Conservation (phyloP, 176 grass and related monocot genomes). For the Musa schizocarpa region DNA sequence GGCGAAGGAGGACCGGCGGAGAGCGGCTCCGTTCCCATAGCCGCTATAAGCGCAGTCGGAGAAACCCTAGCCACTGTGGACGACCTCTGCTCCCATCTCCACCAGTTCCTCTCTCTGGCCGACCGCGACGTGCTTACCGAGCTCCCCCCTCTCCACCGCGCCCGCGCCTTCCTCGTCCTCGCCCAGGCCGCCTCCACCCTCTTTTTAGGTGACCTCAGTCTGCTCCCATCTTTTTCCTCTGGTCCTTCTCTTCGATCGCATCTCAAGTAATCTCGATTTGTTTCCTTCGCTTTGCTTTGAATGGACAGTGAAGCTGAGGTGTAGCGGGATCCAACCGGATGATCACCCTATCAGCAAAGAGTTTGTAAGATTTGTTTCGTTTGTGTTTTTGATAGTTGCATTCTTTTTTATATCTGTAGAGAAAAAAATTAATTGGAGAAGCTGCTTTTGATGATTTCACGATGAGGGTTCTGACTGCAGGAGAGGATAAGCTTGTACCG, state of each 20-base stretch:
- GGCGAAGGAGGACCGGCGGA: slow-evolving; percentile 21
- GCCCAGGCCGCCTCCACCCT: slow-evolving; percentile 58
- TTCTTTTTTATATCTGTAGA: slow-evolving; percentile 4
- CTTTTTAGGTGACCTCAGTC: slow-evolving; percentile 23
- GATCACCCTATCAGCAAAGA: slow-evolving; percentile 83
- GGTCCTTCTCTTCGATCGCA: neutral
- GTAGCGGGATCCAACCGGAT: slow-evolving; percentile 64
- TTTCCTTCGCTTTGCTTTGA: neutral
- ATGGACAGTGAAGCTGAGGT: slow-evolving; percentile 55
- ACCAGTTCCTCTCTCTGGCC: slow-evolving; percentile 40
- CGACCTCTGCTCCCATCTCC: slow-evolving; percentile 46
- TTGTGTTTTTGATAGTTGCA: neutral
- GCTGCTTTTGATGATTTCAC: neutral
- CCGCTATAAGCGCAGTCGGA: slow-evolving; percentile 24
- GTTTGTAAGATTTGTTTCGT: slow-evolving; percentile 37
- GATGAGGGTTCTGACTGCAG: slow-evolving; percentile 30
- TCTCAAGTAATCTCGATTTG: neutral
- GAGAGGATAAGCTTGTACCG: slow-evolving; percentile 77
- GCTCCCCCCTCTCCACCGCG: slow-evolving; percentile 50
- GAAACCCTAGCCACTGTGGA: slow-evolving; percentile 49
- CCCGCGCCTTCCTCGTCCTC: slow-evolving; percentile 56
- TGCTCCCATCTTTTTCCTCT: neutral
- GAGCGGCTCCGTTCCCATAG: slow-evolving; percentile 29
- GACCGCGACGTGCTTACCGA: slow-evolving; percentile 53
- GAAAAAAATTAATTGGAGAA: neutral